Conservation (phyloP, 2,329 filamentous ascomycete genomes). For the Apiospora phragmitis region DNA sequence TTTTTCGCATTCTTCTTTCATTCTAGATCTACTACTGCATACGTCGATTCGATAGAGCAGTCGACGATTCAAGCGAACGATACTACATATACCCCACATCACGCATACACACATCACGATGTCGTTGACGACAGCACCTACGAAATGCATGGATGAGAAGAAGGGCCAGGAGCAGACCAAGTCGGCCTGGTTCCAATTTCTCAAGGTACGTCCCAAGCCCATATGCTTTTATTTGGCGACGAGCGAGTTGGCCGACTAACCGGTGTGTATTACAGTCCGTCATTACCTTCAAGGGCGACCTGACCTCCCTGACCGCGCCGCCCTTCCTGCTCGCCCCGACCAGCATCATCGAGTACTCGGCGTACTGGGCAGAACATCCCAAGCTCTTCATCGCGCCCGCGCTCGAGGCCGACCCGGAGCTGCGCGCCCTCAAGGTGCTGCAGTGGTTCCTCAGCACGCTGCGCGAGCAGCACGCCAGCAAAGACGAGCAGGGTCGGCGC, state of each 20-base stretch:
- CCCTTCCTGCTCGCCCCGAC: slow-evolving; percentile 81
- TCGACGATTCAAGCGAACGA: neutral
- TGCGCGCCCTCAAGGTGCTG: slow-evolving; percentile 82
- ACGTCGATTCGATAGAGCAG: neutral
- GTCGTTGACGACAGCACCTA: neutral
- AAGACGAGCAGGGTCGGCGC: slow-evolving; percentile 78
- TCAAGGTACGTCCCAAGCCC: slow-evolving; percentile 22
- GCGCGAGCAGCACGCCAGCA: slow-evolving; percentile 77
- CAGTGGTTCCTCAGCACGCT: slow-evolving; percentile 96
- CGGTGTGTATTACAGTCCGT: slow-evolving; percentile 56
- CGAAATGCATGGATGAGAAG: slow-evolving; percentile 19
- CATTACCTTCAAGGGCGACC: slow-evolving; percentile 79
- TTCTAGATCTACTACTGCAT: neutral
- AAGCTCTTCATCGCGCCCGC: slow-evolving; percentile 79
- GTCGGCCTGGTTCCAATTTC: slow-evolving; percentile 31
- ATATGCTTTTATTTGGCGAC: neutral
- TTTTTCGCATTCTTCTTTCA: neutral
- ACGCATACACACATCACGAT: neutral
- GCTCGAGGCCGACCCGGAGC: slow-evolving; percentile 74
- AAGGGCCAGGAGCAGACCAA: slow-evolving; percentile 26
- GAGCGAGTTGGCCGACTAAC: neutral
- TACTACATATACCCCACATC: neutral
- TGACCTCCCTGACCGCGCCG: slow-evolving; percentile 77
- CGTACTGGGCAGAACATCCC: slow-evolving; percentile 82
- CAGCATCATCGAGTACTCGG: slow-evolving; percentile 77